A percentile compares a stretch with the other conserved stretches of the same genome.
phyloP scores from a whole-genome alignment of 2,329 filamentous ascomycete species.

The Pestalotiopsis sp. region DNA sequence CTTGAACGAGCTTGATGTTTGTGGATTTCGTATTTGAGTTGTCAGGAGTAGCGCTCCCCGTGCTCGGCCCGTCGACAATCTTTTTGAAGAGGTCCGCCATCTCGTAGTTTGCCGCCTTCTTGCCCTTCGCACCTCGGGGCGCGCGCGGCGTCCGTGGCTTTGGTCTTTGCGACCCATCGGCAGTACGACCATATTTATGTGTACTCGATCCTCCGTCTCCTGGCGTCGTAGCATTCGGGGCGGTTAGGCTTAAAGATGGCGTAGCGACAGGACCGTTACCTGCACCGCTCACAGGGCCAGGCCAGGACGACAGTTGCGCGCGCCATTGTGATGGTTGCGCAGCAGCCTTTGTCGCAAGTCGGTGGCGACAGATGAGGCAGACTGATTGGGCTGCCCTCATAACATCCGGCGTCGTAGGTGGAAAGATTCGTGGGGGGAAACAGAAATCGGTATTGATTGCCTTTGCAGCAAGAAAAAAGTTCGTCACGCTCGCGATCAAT shows the following conservation, averaged over 20 bases:
- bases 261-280: neutral
- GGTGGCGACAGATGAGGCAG: slow-evolving; percentile 34
- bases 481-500: neutral
- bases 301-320: slow-evolving; percentile 23
- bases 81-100: slow-evolving; percentile 31
- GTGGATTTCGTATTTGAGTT: slow-evolving; percentile 14
- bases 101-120: slow-evolving; percentile 1
- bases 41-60: slow-evolving; percentile 13
- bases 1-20: slow-evolving; percentile 22
- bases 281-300: slow-evolving; percentile 14
- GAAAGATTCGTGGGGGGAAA: neutral
- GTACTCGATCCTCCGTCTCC: neutral
- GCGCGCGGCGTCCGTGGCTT: neutral
- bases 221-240: neutral
- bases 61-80: slow-evolving; percentile 26
- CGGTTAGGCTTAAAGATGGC: neutral
- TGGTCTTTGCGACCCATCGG: neutral
- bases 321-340: slow-evolving; percentile 23
- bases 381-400: slow-evolving; percentile 31
- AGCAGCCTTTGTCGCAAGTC: slow-evolving; percentile 24
- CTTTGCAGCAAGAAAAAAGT: neutral
- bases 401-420: slow-evolving; percentile 5
- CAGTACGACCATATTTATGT: neutral
- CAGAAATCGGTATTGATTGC: neutral
- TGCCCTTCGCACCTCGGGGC: neutral